These are phyloP conservation scores for Hanseniaspora jakobsenii DNA, from an alignment of 805 yeast genomes.

Conservation along the genomic window DNA sequence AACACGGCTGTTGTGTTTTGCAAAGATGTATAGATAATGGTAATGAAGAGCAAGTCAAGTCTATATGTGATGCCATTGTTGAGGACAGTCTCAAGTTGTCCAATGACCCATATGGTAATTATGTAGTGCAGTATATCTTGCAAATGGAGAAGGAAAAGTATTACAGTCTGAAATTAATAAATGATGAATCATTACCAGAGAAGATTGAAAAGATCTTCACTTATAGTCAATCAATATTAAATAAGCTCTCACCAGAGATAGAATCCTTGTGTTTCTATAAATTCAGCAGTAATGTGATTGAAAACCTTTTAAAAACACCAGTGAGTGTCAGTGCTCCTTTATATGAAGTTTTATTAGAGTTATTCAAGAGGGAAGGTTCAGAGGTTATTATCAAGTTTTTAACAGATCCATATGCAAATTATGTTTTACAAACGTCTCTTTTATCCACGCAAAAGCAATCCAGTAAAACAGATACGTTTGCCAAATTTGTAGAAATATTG, in stretches of 20 bases:
- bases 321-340: constrained; percentile 34
- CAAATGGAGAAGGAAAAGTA: constrained; percentile 9
- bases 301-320: constrained; percentile 56
- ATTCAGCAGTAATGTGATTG: constrained; percentile 89
- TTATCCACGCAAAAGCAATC: constrained; percentile 32
- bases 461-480: neutral
- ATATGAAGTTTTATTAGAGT: constrained; percentile 33
- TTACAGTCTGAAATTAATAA: neutral
- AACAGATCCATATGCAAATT: constrained; percentile 88
- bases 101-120: constrained; percentile 91
- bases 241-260: neutral
- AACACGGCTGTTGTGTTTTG: constrained; percentile 95
- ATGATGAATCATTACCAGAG: neutral
- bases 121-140: constrained; percentile 87
- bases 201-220: neutral
- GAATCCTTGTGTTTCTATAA: constrained; percentile 59
- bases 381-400: constrained; percentile 39
- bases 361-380: constrained; percentile 23
- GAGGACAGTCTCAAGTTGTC: constrained; percentile 56
- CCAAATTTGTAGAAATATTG: neutral
- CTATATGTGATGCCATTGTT: constrained; percentile 56
- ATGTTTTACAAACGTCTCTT: constrained; percentile 84
- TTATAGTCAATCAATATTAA: neutral
- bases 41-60: constrained; percentile 50
- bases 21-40: constrained; percentile 94